Evolutionary conservation across 345 rosid species (phyloP).

Genomic region (Bruguiera sexangula): DNA sequence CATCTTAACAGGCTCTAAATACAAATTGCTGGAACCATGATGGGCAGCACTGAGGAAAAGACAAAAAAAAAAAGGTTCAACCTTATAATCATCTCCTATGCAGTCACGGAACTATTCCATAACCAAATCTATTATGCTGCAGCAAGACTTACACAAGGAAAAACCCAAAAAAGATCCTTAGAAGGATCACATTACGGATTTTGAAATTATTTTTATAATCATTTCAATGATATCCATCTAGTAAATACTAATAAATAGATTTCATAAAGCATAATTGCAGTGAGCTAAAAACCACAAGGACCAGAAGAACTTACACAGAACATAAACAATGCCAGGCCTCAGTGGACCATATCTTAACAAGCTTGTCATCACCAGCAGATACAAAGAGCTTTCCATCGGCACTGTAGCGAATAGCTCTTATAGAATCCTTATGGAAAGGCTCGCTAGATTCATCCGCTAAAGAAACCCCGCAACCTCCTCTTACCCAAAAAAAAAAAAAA

Average conservation of each 20-base stretch:
- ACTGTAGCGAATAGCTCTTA: constrained; percentile 73
- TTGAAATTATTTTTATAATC: no score
- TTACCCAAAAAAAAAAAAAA: constrained; percentile 10
- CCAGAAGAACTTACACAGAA: constrained; percentile 51
- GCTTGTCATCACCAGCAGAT: constrained; percentile 91
- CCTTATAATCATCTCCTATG: background rate
- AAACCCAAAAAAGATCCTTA: no score
- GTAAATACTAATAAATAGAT: background rate
- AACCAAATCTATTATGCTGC: background rate
- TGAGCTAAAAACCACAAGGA: background rate
- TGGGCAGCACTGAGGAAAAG: background rate
- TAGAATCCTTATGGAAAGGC: constrained; percentile 61
- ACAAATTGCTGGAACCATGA: no score
- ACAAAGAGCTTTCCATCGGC: constrained; percentile 67
- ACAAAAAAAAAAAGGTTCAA: background rate
- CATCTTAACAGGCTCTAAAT: background rate
- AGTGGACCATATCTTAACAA: constrained; percentile 84
- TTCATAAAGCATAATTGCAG: background rate
- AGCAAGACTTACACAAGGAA: background rate
- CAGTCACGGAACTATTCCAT: background rate
- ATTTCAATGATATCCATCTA: background rate
- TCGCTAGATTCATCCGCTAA: constrained; percentile 61
- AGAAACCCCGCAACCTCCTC: constrained; percentile 46
- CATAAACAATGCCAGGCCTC: constrained; percentile 68
- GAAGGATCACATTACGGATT: no score